Evolutionary conservation across 257 asterid genomes (phyloP).

Genomic region (Cynanchum wilfordii): DNA sequence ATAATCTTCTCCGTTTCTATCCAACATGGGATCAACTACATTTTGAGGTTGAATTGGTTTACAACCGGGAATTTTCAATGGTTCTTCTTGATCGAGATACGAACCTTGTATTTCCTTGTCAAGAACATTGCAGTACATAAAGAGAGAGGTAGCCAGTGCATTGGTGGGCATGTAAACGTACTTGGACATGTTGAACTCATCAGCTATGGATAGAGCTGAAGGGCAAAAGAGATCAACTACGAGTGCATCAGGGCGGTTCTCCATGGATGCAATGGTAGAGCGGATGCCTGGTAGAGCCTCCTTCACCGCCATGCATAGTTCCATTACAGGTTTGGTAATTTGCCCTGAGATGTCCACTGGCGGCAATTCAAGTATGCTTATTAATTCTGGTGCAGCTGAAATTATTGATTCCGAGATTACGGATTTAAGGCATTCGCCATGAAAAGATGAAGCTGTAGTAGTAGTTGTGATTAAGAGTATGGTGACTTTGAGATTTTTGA

Average conservation of each 20-base stretch:
- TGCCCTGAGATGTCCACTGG: slow-evolving; percentile 8
- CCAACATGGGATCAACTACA: slow-evolving; percentile 14
- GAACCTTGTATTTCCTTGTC: slow-evolving; percentile 19
- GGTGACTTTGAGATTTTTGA: slow-evolving; percentile 14
- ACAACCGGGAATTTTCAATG: slow-evolving; percentile 19
- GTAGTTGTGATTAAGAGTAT: slow-evolving; percentile 16
- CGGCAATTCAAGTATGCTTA: slow-evolving; percentile 9
- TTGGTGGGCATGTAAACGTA: slow-evolving; percentile 14
- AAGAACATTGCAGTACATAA: slow-evolving; percentile 13
- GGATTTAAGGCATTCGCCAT: neutral
- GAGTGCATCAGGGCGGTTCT: slow-evolving; percentile 8
- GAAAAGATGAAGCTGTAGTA: neutral
- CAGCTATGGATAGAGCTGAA: slow-evolving; percentile 3
- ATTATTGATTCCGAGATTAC: neutral
- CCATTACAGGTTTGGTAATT: neutral
- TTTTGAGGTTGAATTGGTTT: slow-evolving; percentile 12
- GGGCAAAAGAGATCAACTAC: slow-evolving; percentile 19
- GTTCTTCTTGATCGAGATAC: slow-evolving; percentile 16
- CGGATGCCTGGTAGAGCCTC: slow-evolving; percentile 10
- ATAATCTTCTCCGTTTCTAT: slow-evolving; percentile 14
- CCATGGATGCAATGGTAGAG: slow-evolving; percentile 11
- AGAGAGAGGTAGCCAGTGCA: slow-evolving; percentile 16
- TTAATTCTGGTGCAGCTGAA: neutral
- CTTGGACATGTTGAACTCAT: slow-evolving; percentile 14
- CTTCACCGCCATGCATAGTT: neutral